phyloP scores from a whole-genome alignment of 1,284 basidiomycete species.

The Apiotrichum porosum region DNA sequence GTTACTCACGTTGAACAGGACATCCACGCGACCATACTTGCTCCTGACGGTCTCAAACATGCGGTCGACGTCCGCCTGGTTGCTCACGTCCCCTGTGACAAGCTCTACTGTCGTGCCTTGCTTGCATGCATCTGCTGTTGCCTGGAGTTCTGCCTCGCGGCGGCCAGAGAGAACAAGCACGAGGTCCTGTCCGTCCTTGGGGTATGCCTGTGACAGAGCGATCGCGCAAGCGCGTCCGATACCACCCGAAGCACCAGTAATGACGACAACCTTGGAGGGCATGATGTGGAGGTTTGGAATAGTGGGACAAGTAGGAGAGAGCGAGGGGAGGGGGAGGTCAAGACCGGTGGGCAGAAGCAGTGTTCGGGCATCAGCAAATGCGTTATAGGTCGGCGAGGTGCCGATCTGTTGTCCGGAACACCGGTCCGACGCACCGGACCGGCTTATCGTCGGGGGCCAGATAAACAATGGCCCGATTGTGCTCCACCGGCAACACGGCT shows the following conservation, averaged over 20 bases:
- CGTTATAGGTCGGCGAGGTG: no score
- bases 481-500: no score
- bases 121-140: slow-evolving; percentile 50
- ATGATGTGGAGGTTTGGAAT: no score
- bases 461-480: no score
- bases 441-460: no score
- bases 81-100: slow-evolving; percentile 58
- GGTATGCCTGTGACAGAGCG: slow-evolving; percentile 52
- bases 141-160: slow-evolving; percentile 57
- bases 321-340: neutral
- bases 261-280: slow-evolving; percentile 29
- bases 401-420: no score
- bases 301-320: neutral
- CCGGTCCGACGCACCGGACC: no score
- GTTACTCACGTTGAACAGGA: slow-evolving; percentile 65
- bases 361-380: no score
- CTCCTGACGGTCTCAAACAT: slow-evolving; percentile 58
- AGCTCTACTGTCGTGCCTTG: slow-evolving; percentile 45
- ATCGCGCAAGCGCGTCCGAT: slow-evolving; percentile 56
- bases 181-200: slow-evolving; percentile 47
- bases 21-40: slow-evolving; percentile 63
- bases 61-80: slow-evolving; percentile 31
- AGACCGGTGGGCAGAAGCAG: neutral
- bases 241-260: slow-evolving; percentile 49
- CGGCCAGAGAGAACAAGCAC: slow-evolving; percentile 57